phyloP scores from a whole-genome alignment of 257 asterid genomes.

The Solanum gracilifrons region DNA sequence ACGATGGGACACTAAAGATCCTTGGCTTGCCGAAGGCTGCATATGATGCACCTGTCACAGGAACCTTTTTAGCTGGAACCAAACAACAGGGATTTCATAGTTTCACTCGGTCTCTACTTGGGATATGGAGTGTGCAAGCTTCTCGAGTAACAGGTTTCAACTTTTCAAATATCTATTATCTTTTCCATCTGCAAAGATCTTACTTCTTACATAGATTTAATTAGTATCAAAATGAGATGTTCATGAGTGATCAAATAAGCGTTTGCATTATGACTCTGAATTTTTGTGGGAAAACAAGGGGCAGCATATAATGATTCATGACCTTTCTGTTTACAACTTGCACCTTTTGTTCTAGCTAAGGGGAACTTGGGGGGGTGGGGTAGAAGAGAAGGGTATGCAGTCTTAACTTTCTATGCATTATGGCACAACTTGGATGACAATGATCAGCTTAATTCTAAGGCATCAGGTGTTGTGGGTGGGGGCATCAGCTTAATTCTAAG shows the following conservation, averaged over 20 bases:
- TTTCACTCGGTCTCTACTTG: conserved; percentile 47
- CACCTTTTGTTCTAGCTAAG: neutral
- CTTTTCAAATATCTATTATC: neutral
- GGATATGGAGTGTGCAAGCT: conserved; percentile 73
- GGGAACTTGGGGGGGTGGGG: neutral
- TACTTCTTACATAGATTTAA: neutral
- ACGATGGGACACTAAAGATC: conserved; percentile 74
- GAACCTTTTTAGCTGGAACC: conserved; percentile 32
- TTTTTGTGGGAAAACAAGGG: neutral
- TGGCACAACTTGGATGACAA: neutral
- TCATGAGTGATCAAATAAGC: neutral
- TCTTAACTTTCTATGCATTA: neutral
- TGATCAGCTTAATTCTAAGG: neutral
- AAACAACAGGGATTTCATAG: conserved; percentile 47
- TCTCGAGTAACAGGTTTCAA: conserved; percentile 59
- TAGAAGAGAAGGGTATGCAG: neutral
- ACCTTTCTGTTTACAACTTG: neutral
- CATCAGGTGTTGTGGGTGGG: neutral
- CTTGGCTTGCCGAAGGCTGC: conserved; percentile 53
- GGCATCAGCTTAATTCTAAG: neutral
- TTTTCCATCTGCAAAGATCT: neutral
- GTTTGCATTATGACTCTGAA: neutral
- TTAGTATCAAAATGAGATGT: neutral
- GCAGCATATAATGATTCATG: neutral
- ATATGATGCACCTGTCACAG: conserved; percentile 49